Conservation (phyloP, 129 eudicot species). For the Pittosporum tobira region DNA sequence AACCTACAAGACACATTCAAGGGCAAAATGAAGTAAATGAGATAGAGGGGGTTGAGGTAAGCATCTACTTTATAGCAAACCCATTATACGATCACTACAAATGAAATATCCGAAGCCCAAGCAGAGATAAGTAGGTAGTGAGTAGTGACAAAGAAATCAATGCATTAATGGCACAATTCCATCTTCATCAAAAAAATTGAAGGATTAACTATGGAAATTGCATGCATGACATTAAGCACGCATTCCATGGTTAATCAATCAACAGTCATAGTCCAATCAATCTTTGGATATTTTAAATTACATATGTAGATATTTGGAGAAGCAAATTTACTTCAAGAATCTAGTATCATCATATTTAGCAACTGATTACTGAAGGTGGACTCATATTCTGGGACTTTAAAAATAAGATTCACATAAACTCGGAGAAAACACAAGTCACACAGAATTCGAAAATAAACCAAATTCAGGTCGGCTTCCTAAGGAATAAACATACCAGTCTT, state of each 20-base stretch:
- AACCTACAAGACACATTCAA: conserved; percentile 45
- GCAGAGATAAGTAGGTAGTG: neutral
- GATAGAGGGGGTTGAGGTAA: neutral
- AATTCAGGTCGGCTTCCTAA: neutral
- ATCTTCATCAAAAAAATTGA: neutral
- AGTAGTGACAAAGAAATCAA: neutral
- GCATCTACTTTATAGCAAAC: neutral
- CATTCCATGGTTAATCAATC: neutral
- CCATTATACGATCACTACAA: neutral
- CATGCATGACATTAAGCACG: neutral
- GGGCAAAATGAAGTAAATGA: conserved; percentile 1
- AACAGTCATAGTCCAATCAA: too few relatives aligned
- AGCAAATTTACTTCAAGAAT: too few relatives aligned
- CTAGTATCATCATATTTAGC: too few relatives aligned
- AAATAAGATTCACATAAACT: too few relatives aligned
- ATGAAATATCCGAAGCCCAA: neutral
- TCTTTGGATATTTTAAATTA: too few relatives aligned
- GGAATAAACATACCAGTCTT: conserved; percentile 60
- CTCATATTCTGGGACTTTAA: too few relatives aligned
- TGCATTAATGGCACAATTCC: neutral
- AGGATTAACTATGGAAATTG: neutral
- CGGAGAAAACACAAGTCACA: too few relatives aligned
- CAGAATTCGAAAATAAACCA: too few relatives aligned
- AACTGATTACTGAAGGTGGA: too few relatives aligned
- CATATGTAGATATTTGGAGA: too few relatives aligned